Percentiles rank a stretch among this genome's conserved stretches.
phyloP scores from a whole-genome alignment of 345 rosid species.

The Salix udensis region DNA sequence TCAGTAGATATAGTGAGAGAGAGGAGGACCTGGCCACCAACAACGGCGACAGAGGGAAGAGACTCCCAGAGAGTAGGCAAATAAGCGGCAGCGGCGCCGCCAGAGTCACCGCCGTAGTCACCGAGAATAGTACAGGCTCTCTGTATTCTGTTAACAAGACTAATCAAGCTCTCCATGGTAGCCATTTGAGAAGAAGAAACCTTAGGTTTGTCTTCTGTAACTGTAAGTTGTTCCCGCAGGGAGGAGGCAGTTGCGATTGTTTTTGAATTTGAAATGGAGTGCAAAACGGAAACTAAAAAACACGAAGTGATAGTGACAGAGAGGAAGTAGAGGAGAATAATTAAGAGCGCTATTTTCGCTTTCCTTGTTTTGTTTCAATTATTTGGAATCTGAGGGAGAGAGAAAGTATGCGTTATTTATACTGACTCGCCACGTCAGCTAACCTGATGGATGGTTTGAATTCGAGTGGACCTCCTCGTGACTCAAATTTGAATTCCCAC shows the following conservation, averaged over 20 bases:
- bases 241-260: neutral
- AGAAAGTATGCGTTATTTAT: neutral
- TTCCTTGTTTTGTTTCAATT: neutral
- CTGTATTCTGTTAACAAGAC: conserved; percentile 53
- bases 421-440: neutral
- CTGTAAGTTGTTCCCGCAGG: too few species aligned
- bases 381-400: neutral
- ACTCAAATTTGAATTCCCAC: conserved; percentile 1
- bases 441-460: neutral
- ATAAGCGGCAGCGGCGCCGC: conserved; percentile 11
- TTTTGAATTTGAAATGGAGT: conserved; percentile 5
- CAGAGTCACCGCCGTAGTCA: conserved; percentile 39
- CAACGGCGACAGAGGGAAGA: conserved; percentile 65
- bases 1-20: too few species aligned
- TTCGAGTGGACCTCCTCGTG: neutral
- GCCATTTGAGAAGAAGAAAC: conserved; percentile 14
- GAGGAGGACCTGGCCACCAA: conserved; percentile 52
- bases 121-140: conserved; percentile 60
- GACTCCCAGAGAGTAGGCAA: conserved; percentile 72
- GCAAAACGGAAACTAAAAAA: neutral
- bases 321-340: conserved; percentile 1
- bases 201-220: neutral
- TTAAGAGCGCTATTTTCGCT: conserved; percentile 11
- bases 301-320: conserved; percentile 7
- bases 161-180: conserved; percentile 58